Conservation (phyloP, 2,329 filamentous ascomycete genomes). For the Nemania sp. region DNA sequence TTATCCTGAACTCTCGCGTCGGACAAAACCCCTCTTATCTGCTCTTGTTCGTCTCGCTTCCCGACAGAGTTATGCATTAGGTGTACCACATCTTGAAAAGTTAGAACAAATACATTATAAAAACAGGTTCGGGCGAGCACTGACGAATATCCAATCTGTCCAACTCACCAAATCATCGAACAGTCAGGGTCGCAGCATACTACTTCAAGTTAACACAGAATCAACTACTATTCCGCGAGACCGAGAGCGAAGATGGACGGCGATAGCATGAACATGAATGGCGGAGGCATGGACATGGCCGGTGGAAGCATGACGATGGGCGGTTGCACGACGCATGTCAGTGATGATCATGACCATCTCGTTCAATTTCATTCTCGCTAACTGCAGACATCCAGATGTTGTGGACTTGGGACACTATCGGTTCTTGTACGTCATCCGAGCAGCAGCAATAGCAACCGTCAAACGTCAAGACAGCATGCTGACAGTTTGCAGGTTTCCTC, state of each 20-base stretch:
- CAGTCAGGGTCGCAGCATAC: no score
- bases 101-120: no score
- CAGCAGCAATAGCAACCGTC: not conserved
- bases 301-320: no score
- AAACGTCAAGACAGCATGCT: not conserved
- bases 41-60: not conserved
- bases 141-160: no score
- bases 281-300: slow-evolving; percentile 30
- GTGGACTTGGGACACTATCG: slow-evolving; percentile 50
- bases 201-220: no score
- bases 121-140: no score
- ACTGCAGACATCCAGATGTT: slow-evolving; percentile 43
- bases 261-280: slow-evolving; percentile 3
- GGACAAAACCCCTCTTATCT: slow-evolving; percentile 4
- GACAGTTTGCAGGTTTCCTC: slow-evolving; percentile 40
- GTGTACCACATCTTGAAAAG: no score
- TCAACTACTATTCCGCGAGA: no score
- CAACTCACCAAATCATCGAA: no score
- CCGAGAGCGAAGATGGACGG: no score
- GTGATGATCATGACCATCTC: not conserved
- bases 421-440: slow-evolving; percentile 40
- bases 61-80: no score
- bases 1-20: not conserved
- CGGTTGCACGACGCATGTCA: slow-evolving; percentile 19
- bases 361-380: slow-evolving; percentile 16